phyloP scores from a whole-genome alignment of 2,329 filamentous ascomycete genomes.

The Apiospora koreana region DNA sequence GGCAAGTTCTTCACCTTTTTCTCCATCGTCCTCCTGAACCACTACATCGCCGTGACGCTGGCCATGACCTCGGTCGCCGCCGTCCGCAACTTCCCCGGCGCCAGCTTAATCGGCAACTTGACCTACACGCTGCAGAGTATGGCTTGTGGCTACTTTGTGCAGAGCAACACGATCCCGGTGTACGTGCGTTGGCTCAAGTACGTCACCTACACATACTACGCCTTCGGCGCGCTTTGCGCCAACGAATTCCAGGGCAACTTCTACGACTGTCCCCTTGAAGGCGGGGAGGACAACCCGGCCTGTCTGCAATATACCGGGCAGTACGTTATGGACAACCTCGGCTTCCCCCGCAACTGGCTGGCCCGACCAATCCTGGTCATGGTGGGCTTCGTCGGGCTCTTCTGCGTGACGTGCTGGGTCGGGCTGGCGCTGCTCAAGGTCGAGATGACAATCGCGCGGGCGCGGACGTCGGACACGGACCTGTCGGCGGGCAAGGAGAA shows the following conservation, averaged over 20 bases:
- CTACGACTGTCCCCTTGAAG: conserved; percentile 69
- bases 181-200: conserved; percentile 81
- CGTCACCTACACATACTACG: conserved; percentile 67
- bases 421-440: conserved; percentile 65
- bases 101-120: conserved; percentile 72
- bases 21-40: conserved; percentile 65
- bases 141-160: conserved; percentile 76
- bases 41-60: conserved; percentile 74
- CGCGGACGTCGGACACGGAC: conserved; percentile 60
- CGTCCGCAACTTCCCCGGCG: conserved; percentile 67
- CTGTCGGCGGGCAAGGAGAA: conserved; percentile 71
- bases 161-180: conserved; percentile 70
- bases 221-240: conserved; percentile 68
- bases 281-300: conserved; percentile 62
- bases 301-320: conserved; percentile 70
- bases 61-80: conserved; percentile 68
- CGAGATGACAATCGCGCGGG: conserved; percentile 69
- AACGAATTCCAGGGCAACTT: conserved; percentile 75
- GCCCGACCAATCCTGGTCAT: conserved; percentile 65
- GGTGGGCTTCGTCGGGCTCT: conserved; percentile 62
- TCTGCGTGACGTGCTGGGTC: conserved; percentile 61
- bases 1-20: conserved; percentile 74
- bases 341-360: conserved; percentile 69
- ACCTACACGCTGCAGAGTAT: conserved; percentile 73
- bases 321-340: conserved; percentile 69